These are phyloP conservation scores for Rhizopogon sp. DNA, from an alignment of 768 basidiomycete genomes.

Conservation along the genomic window DNA sequence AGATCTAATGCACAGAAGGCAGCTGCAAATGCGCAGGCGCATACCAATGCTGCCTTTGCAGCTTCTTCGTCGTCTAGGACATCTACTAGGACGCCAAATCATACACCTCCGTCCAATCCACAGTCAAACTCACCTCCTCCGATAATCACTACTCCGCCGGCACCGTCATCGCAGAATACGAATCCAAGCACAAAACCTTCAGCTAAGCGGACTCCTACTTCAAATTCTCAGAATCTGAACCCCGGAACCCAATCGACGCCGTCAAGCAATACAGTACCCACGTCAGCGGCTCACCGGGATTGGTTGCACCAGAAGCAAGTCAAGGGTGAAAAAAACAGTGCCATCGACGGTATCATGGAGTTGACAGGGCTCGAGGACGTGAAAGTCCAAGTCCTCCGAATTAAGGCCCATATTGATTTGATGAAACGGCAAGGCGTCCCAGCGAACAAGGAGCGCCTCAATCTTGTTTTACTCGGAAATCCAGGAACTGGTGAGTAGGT, in stretches of 20 bases:
- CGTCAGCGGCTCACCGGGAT: conserved; percentile 36
- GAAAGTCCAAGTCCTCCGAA: conserved; percentile 52
- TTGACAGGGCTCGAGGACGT: conserved; percentile 69
- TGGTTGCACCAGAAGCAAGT: conserved; percentile 57
- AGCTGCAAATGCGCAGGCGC: conserved; percentile 3
- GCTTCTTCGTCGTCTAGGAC: not conserved
- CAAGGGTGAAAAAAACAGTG: conserved; percentile 44
- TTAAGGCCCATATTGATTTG: conserved; percentile 55
- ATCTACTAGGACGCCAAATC: not conserved
- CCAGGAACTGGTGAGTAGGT: conserved; percentile 60
- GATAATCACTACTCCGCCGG: not conserved
- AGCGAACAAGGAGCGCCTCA: conserved; percentile 52
- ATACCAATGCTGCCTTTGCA: not conserved
- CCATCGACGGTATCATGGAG: conserved; percentile 64
- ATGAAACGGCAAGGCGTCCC: conserved; percentile 48
- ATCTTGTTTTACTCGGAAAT: conserved; percentile 61
- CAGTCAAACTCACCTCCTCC: conserved; percentile 3
- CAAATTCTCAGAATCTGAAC: not conserved
- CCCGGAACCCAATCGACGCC: not conserved
- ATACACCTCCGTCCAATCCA: not conserved
- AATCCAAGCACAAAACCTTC: not conserved
- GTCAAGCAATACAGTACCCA: not conserved
- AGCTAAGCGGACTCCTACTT: not conserved
- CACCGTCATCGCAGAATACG: not conserved
- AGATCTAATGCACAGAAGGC: conserved; percentile 13